Evolutionary conservation across 2,329 filamentous ascomycete species (phyloP).

Genomic region (Monosporascus sp.): DNA sequence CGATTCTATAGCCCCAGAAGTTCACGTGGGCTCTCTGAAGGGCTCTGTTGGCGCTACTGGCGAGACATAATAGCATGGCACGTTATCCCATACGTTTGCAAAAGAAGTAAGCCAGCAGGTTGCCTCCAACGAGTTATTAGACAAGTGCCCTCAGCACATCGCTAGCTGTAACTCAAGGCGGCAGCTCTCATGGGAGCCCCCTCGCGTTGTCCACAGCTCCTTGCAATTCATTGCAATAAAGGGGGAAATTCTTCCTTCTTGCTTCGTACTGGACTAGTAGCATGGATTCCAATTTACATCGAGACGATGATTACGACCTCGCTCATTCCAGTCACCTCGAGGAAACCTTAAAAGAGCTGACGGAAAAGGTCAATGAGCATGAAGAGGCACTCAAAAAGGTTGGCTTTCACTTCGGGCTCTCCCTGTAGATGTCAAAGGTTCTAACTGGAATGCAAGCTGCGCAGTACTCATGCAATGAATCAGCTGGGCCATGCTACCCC

Average conservation of each 20-base stretch:
- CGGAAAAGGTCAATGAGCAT: constrained; percentile 50
- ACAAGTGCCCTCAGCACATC: too few species aligned
- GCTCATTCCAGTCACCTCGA: constrained; percentile 54
- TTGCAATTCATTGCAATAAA: too few species aligned
- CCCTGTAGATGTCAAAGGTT: background rate
- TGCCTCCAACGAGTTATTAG: too few species aligned
- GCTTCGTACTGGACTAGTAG: background rate
- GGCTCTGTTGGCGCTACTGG: too few species aligned
- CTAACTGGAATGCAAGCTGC: constrained; percentile 13
- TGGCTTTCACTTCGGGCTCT: constrained; percentile 1
- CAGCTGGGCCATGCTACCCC: constrained; percentile 12
- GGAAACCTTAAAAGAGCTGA: constrained; percentile 62
- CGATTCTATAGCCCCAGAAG: too few species aligned
- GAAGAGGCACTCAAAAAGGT: constrained; percentile 46
- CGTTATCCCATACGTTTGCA: too few species aligned
- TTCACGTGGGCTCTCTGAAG: too few species aligned
- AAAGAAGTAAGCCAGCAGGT: too few species aligned
- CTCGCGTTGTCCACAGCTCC: too few species aligned
- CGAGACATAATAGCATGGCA: too few species aligned
- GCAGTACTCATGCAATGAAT: constrained; percentile 9
- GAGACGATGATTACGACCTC: constrained; percentile 27
- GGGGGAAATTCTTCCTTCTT: background rate
- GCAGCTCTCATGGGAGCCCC: too few species aligned
- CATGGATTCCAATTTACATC: constrained; percentile 24
- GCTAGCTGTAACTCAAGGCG: too few species aligned